Base-by-base conservation (phyloP, 1,284 basidiomycete genomes). In the Neonothopanus nambi region DNA sequence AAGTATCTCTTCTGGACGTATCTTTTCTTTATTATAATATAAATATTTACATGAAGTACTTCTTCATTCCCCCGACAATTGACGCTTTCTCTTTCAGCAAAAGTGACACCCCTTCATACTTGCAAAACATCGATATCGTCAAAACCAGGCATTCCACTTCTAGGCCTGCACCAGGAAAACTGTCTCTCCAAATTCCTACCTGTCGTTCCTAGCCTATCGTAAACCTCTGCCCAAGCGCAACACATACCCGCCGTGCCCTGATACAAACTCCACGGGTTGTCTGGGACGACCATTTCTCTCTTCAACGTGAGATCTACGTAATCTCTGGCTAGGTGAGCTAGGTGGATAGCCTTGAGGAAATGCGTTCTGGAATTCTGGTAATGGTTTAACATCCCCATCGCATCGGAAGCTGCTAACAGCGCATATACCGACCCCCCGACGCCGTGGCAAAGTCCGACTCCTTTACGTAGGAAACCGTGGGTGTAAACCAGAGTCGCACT, bases 371-470 rank as follows among this genome's bases (percentile, higher is more conserved):
- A 48, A 17, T 65, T 55, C 35, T 57, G 49, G 8, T 57, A 40
- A 48, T 48, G 39, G n/a, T 38, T 24, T 47, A 48, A 30, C n/a
- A 46, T 5, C 35, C 48, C 72, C 11, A 75, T 48, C 0, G 64
- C 68, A 44, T 70, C 65, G 1, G 78, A 73, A 3, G 71, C 73
- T 1, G 76, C 71, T 23, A 84, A 70, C 7, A 82, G 70, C 2
- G 79, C 75, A 55, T 74, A 82, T 8, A 81, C 73, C 35, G 67
- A 76, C 4, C 81, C 80, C 11, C 71, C 76, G 7, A 79, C 72
- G 5, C 81, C 82, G 59, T 84, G 81, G 60, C 82, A 84, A 13
- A 83, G 67, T 0, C 81, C 80, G 15, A 81, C 64, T 20, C 82
- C 81, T 63, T 84, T 83, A 3, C 70, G 70, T 15, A 82, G 70